A percentile compares a stretch with the other conserved stretches of the same genome.
These are phyloP conservation scores for Hirsutella thompsonii DNA, from an alignment of 2,329 filamentous ascomycete species.

Conservation along the genomic window DNA sequence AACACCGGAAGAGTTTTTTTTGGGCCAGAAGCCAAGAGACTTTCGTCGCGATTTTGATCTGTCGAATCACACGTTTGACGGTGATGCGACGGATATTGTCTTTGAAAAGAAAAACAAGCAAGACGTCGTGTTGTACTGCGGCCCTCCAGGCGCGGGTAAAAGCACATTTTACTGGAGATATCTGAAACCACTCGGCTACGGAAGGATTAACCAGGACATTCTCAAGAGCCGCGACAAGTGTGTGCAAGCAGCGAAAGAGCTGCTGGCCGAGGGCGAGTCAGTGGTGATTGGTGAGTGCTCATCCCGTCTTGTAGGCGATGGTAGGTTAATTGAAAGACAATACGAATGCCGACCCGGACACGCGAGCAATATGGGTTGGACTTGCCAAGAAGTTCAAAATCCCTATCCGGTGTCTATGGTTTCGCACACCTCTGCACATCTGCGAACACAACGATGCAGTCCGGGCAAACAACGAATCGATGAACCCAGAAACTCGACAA, in stretches of 20 bases:
- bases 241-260: constrained; percentile 57
- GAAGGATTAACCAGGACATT: constrained; percentile 79
- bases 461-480: constrained; percentile 53
- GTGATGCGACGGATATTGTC: constrained; percentile 20
- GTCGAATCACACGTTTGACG: constrained; percentile 34
- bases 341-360: constrained; percentile 78
- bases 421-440: constrained; percentile 58
- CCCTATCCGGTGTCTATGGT: constrained; percentile 75
- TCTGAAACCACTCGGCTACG: constrained; percentile 66
- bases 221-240: constrained; percentile 63
- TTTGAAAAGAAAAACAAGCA: constrained; percentile 49
- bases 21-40: constrained; percentile 49
- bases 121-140: constrained; percentile 77
- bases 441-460: constrained; percentile 82
- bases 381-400: constrained; percentile 58
- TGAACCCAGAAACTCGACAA: constrained; percentile 72
- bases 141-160: constrained; percentile 82
- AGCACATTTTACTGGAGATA: constrained; percentile 78
- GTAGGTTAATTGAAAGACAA: constrained; percentile 55
- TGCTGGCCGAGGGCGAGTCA: constrained; percentile 50
- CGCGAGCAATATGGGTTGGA: constrained; percentile 64
- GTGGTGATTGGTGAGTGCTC: constrained; percentile 60
- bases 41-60: constrained; percentile 65
- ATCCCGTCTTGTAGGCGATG: constrained; percentile 3
- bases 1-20: constrained; percentile 89